Conservation (phyloP, 257 asterid genomes). For the Handroanthus guayacan region DNA sequence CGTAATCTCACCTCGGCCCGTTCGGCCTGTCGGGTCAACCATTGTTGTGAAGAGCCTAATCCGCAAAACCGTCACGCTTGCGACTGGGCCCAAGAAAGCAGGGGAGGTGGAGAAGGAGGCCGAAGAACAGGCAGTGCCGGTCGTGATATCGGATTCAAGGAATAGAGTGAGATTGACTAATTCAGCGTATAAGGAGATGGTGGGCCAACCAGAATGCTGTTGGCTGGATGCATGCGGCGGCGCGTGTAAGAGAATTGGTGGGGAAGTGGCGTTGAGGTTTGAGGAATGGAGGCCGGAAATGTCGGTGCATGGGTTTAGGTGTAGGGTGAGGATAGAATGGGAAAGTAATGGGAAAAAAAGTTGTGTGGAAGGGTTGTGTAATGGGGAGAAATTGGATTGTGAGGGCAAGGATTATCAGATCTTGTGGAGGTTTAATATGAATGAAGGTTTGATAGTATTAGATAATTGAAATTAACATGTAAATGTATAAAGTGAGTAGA, state of each 20-base stretch:
- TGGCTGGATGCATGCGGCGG: constrained; percentile 68
- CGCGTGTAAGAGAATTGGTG: constrained; percentile 80
- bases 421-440: constrained; percentile 77
- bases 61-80: not conserved
- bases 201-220: constrained; percentile 92
- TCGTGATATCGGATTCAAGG: constrained; percentile 67
- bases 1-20: constrained; percentile 71
- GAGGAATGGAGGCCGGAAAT: constrained; percentile 39
- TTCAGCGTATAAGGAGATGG: constrained; percentile 85
- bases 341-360: constrained; percentile 60
- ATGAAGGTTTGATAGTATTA: constrained; percentile 11
- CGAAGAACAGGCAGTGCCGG: constrained; percentile 68
- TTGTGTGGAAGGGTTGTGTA: constrained; percentile 55
- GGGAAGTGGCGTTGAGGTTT: constrained; percentile 65
- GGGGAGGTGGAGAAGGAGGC: constrained; percentile 70
- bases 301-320: constrained; percentile 55
- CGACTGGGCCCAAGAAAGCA: constrained; percentile 6
- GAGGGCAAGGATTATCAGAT: constrained; percentile 68
- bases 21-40: constrained; percentile 74
- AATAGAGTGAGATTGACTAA: constrained; percentile 78
- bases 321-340: constrained; percentile 84
- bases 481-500: too few relatives aligned
- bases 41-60: constrained; percentile 47
- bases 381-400: constrained; percentile 59
- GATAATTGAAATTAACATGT: too few relatives aligned